A percentile compares a stretch with the other conserved stretches of the same genome.
Evolutionary conservation across 805 yeast genomes (phyloP).

Genomic region (Candida sithepensis): DNA sequence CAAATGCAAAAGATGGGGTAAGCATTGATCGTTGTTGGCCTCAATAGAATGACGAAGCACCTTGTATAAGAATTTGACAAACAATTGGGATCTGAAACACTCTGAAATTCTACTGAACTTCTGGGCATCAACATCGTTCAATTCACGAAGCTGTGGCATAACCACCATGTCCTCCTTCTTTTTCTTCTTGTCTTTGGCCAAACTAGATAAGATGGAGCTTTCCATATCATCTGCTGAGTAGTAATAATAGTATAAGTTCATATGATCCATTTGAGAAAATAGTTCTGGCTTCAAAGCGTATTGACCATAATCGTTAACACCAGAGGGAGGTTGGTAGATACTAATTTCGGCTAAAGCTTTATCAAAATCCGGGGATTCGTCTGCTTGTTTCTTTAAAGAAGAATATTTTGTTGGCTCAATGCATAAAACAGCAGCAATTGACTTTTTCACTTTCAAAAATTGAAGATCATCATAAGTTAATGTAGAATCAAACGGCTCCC

Average conservation of each 20-base stretch:
- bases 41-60: conserved; percentile 52
- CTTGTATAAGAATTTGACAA: conserved; percentile 57
- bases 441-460: conserved; percentile 30
- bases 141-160: conserved; percentile 38
- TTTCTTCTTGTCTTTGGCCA: conserved; percentile 37
- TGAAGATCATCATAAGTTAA: conserved; percentile 12
- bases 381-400: conserved; percentile 32
- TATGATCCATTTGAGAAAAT: conserved; percentile 53
- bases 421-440: conserved; percentile 49
- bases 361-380: conserved; percentile 41
- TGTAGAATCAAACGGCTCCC: conserved; percentile 25
- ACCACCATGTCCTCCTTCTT: conserved; percentile 44
- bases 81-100: conserved; percentile 47
- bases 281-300: conserved; percentile 51
- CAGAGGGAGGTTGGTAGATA: conserved; percentile 60
- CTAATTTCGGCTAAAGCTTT: conserved; percentile 54
- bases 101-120: conserved; percentile 42
- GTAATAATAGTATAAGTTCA: conserved; percentile 44
- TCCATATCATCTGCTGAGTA: conserved; percentile 51
- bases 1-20: conserved; percentile 62
- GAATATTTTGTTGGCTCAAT: conserved; percentile 54
- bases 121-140: conserved; percentile 22
- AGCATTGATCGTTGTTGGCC: conserved; percentile 47
- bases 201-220: conserved; percentile 39
- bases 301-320: conserved; percentile 63